Base-by-base conservation (phyloP, 495 filamentous ascomycete genomes). In the Tuber umbilicatum region DNA sequence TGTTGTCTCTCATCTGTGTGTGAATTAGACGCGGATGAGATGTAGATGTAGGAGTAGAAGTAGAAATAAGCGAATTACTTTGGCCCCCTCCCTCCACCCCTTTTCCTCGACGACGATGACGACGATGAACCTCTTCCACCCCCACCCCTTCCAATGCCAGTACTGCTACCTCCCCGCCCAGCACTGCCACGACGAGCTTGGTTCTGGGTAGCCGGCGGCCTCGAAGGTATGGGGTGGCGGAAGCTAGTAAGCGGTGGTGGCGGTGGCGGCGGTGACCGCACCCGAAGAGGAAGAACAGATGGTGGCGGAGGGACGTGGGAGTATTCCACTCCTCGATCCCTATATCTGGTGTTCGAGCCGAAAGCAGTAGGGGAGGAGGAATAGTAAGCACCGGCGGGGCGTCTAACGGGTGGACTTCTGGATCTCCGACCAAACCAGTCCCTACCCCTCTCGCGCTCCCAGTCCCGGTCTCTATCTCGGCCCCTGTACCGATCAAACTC, bases 401-500 rank as follows among this genome's bases (percentile, higher is more conserved):
- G 55, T 35, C 55, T 64, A 60, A 60, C n/a, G 3, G 55, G 55
- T 64, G 55, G 55, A 64, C 55, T 64, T 27, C 27, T 31, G 14
- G 55, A 64, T 35, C 55, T 64, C 35, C 55, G 55, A 35, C 31
- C n/a, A 60, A 2, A 27, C 50, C 27, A 17, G 27, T 35, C 27
- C 7, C 55, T 31, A 6, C 16, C 55, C 27, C 55, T 31, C 5
- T 35, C 14, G 55, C 55, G 55, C 14, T 64, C 55, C 55, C 55
- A 17, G 31, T 35, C 27, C 19, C 55, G n/a, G 10, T 35, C 55
- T 17, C n/a, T 10, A 27, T 31, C n/a, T 17, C 55, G 27, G 12
- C 70, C 71, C 16, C 77, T 76, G 16, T 78, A 75, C 4, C 72
- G 72, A 37, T 74, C 69, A 69, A 79, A 79, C 41, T 78, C 60